Conservation (phyloP, 1,284 basidiomycete genomes). For the Testicularia cyperi region DNA sequence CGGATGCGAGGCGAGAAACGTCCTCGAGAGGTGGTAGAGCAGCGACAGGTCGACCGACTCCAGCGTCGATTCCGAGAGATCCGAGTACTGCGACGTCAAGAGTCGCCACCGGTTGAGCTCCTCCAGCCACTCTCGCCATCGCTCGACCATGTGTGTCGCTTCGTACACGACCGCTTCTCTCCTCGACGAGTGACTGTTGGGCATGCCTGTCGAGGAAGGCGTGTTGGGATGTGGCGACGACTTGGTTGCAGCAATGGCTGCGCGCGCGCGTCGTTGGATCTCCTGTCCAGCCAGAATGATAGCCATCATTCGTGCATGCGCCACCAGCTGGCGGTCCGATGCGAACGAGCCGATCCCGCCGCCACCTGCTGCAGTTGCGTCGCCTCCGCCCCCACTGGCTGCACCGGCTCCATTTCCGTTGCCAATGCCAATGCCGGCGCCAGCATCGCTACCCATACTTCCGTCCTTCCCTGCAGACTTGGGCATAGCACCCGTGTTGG, state of each 20-base stretch:
- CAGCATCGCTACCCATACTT: too few species aligned
- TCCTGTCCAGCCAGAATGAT: conserved; percentile 42
- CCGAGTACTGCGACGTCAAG: conserved; percentile 33
- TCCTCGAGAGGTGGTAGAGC: conserved; percentile 39
- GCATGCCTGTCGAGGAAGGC: neutral
- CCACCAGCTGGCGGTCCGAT: conserved; percentile 45
- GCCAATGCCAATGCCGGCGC: too few species aligned
- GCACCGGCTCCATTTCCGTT: neutral
- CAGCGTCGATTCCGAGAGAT: conserved; percentile 26
- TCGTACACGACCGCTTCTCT: conserved; percentile 4
- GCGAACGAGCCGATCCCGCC: conserved; percentile 26
- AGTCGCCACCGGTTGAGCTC: conserved; percentile 40
- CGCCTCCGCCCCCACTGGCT: neutral
- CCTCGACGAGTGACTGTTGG: neutral
- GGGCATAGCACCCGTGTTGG: conserved; percentile 6
- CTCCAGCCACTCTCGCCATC: conserved; percentile 39
- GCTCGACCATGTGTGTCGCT: conserved; percentile 23
- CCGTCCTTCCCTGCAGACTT: too few species aligned
- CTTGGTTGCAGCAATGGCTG: conserved; percentile 2
- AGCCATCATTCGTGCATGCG: conserved; percentile 45
- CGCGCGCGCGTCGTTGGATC: conserved; percentile 25
- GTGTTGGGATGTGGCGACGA: conserved; percentile 1
- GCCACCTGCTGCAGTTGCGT: neutral
- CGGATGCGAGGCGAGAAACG: conserved; percentile 35
- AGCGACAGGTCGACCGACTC: conserved; percentile 32